phyloP scores from a whole-genome alignment of 2,329 filamentous ascomycete species.

The Cryphonectria nitschkei region DNA sequence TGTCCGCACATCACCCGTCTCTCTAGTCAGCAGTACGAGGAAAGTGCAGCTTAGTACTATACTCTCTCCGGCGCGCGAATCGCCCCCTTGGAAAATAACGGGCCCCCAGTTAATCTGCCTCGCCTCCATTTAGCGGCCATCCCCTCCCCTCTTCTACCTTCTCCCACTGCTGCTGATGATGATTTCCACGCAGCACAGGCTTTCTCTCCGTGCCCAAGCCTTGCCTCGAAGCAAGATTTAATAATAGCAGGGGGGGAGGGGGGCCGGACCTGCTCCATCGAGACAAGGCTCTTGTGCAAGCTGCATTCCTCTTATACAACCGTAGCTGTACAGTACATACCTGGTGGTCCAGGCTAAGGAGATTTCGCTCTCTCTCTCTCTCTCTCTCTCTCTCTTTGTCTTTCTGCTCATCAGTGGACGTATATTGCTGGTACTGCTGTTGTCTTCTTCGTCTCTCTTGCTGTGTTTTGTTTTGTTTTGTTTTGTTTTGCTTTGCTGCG shows the following conservation, averaged over 20 bases:
- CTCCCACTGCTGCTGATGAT: background rate
- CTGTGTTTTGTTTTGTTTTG: background rate
- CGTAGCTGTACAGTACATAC: background rate
- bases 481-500: too few species aligned
- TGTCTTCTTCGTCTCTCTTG: background rate
- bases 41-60: background rate
- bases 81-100: background rate
- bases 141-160: background rate
- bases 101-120: background rate
- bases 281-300: slow-evolving; percentile 26
- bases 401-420: slow-evolving; percentile 4
- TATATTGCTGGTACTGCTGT: slow-evolving; percentile 6
- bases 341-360: slow-evolving; percentile 9
- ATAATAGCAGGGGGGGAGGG: background rate
- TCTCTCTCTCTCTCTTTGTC: too few species aligned
- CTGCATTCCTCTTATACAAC: slow-evolving; percentile 23
- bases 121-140: slow-evolving; percentile 1
- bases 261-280: slow-evolving; percentile 26
- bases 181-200: slow-evolving; percentile 5
- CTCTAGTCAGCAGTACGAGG: background rate
- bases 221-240: slow-evolving; percentile 7
- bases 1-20: background rate
- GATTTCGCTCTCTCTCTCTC: background rate
- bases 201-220: background rate
- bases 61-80: background rate